Percentiles rank a stretch among this genome's conserved stretches.
These are phyloP conservation scores for Fraxinus latifolia DNA, from an alignment of 305 asterid genomes.

Conservation along the genomic window DNA sequence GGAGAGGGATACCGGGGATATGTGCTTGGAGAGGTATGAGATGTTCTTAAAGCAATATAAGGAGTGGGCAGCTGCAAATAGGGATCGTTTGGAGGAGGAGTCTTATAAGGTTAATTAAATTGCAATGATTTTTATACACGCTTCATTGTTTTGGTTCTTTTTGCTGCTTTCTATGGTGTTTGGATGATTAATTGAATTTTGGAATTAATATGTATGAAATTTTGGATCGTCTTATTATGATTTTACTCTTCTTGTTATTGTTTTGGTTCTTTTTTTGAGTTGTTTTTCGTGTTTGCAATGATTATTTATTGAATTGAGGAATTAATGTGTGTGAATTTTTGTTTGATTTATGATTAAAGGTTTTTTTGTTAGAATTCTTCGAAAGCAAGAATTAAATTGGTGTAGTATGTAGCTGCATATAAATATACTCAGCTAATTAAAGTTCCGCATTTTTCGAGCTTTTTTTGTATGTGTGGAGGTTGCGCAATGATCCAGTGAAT, in stretches of 20 bases:
- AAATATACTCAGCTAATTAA: neutral
- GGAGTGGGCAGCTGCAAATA: conserved; percentile 82
- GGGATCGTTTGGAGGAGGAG: conserved; percentile 74
- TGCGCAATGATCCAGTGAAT: neutral
- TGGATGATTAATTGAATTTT: neutral
- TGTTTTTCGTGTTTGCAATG: neutral
- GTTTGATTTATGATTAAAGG: conserved; percentile 1
- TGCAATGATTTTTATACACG: conserved; percentile 4
- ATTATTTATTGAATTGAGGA: neutral
- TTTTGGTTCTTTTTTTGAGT: neutral
- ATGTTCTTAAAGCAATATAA: conserved; percentile 81
- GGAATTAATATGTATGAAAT: neutral
- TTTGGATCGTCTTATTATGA: neutral
- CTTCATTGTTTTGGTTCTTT: conserved; percentile 9
- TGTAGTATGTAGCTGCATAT: neutral
- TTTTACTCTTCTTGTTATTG: conserved; percentile 1
- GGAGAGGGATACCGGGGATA: conserved; percentile 39
- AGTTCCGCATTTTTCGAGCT: conserved; percentile 5
- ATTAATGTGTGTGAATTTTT: neutral
- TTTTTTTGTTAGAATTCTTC: neutral
- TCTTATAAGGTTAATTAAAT: conserved; percentile 63
- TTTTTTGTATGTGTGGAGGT: neutral
- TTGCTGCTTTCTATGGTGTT: neutral
- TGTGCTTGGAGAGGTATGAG: conserved; percentile 75
- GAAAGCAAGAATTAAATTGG: conserved; percentile 5